phyloP scores from a whole-genome alignment of 306 rosid genomes.

The Pueraria montana region DNA sequence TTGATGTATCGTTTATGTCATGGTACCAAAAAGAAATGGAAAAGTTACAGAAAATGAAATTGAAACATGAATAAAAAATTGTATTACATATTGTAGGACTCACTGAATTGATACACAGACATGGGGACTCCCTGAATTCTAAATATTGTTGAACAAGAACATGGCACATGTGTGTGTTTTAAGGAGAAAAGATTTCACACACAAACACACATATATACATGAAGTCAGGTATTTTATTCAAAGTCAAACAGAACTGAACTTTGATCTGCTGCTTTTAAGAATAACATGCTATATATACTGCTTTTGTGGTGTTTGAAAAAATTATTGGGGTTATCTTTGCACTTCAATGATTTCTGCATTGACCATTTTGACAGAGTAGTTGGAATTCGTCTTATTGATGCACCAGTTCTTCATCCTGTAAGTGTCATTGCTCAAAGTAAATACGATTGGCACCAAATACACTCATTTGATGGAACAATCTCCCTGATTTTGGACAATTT shows the following conservation, averaged over 20 bases:
- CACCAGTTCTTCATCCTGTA: constrained; percentile 97
- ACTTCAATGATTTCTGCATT: constrained; percentile 52
- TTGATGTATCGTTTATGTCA: neutral
- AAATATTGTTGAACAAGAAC: neutral
- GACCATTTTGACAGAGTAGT: constrained; percentile 77
- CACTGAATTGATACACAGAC: neutral
- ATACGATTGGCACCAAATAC: constrained; percentile 28
- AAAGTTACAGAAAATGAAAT: neutral
- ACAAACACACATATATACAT: too few species aligned
- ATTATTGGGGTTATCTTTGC: constrained; percentile 21
- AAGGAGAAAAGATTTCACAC: neutral
- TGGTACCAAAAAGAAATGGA: neutral
- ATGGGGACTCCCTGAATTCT: neutral
- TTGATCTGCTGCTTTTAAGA: neutral
- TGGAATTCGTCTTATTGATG: constrained; percentile 74
- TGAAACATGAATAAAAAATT: neutral
- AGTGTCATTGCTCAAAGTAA: constrained; percentile 46
- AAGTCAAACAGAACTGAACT: too few species aligned
- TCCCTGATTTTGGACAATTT: constrained; percentile 24
- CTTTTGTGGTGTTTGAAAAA: constrained; percentile 28
- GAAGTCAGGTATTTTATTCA: too few species aligned
- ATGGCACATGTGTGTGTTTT: neutral
- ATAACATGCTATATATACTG: neutral
- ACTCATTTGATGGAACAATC: constrained; percentile 33
- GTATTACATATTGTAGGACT: too few species aligned